Evolutionary conservation across 1,284 basidiomycete species (phyloP), one percentile per base, ranked within the genome.

Genomic region (Pascua guehoae): DNA sequence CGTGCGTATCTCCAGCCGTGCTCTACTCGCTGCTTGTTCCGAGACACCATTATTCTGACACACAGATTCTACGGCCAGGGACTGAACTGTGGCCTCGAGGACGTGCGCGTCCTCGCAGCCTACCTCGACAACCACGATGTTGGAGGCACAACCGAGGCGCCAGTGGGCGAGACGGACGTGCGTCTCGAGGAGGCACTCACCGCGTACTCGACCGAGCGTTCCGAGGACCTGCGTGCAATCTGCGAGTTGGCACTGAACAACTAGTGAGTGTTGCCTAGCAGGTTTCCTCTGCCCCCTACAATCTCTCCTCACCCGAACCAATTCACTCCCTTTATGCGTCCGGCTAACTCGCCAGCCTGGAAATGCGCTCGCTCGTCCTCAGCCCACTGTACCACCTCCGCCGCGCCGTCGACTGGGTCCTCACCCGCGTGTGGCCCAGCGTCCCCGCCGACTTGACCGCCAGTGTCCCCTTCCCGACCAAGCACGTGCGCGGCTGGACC

Each of bases 51-150:
- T 12, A 8, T 24, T 12, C 49, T 51, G 24, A 56, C 55, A 2
- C 62, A 32, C 10, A 95, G 95, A 49, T 98, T 98, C 80, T 98
- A 95, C 76, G 95, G 93, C 18, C 95, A 98, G 81, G 95, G 95
- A 16, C 83, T 98, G 65, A 98, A 98, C 73, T 97, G 94, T 72
- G 95, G 95, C 11, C 83, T 98, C 55, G 95, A 98, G 79, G 95
- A 98, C 75, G 93, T 98, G 58, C 85, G 95, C 61, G 86, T 98
- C 49, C 82, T 98, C 63, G 84, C 86, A 57, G 82, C 86, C 38
- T 79, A 92, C 55, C 81, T 98, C 64, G 84, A 86, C 57, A 81
- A 85, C 58, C 84, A 87, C 70, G 80, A 81, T 16, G 86, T 92
- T 57, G 77, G 82, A 60, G 68, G 79, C 14, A 65, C 66, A 18